Conservation (phyloP, 768 basidiomycete species). For the Boletus rex-veris region DNA sequence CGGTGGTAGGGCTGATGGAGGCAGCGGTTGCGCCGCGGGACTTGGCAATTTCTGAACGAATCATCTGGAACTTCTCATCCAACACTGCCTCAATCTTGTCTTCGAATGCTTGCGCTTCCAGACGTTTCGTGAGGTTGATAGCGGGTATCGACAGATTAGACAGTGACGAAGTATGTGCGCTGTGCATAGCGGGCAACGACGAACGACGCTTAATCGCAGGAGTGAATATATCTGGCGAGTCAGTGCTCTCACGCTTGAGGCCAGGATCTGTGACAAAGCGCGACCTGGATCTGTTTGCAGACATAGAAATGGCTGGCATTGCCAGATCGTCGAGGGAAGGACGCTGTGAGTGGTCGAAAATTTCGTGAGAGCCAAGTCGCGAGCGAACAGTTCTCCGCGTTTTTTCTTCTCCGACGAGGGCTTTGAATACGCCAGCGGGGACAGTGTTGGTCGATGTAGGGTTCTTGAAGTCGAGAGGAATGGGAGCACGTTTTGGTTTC, state of each 20-base stretch:
- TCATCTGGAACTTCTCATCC: slow-evolving; percentile 61
- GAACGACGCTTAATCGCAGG: slow-evolving; percentile 49
- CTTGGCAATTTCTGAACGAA: slow-evolving; percentile 41
- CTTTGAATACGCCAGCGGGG: slow-evolving; percentile 84
- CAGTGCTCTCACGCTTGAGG: slow-evolving; percentile 27
- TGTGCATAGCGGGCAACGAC: slow-evolving; percentile 54
- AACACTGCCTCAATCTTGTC: slow-evolving; percentile 59
- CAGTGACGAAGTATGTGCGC: slow-evolving; percentile 41
- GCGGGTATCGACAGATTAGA: slow-evolving; percentile 45
- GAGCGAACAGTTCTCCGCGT: slow-evolving; percentile 73
- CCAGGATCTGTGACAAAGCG: slow-evolving; percentile 61
- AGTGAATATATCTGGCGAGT: slow-evolving; percentile 42
- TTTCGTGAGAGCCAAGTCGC: slow-evolving; percentile 68
- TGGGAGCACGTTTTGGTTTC: slow-evolving; percentile 64
- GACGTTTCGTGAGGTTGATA: slow-evolving; percentile 50
- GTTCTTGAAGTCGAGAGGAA: slow-evolving; percentile 76
- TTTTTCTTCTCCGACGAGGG: slow-evolving; percentile 64
- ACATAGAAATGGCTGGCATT: slow-evolving; percentile 62
- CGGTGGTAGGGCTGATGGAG: slow-evolving; percentile 44
- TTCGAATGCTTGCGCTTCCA: slow-evolving; percentile 61
- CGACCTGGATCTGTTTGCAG: slow-evolving; percentile 52
- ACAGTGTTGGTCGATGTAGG: slow-evolving; percentile 67
- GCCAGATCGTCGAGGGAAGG: slow-evolving; percentile 78
- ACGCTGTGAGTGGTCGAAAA: slow-evolving; percentile 61
- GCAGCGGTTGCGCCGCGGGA: slow-evolving; percentile 23